Evolutionary conservation across 495 filamentous ascomycete species (phyloP), one percentile per base, ranked within the genome.

Genomic region (Talaromyces wortmannii): DNA sequence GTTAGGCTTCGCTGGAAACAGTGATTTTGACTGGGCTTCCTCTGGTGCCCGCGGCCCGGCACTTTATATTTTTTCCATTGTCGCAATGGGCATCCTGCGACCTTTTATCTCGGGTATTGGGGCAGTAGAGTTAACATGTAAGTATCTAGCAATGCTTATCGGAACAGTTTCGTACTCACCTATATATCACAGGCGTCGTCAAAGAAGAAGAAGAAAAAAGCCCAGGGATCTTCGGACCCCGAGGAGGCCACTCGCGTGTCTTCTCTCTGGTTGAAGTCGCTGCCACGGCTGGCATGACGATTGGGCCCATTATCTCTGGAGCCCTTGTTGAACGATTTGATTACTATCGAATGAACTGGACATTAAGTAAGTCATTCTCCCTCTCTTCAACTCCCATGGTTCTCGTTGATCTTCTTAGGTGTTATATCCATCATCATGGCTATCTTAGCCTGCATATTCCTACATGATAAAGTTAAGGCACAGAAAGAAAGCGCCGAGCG

Each of bases 251-350:
- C 42, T 70, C 64, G 11, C 55, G 62, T 11, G 69, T 65, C 5
- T 60, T 67, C 16, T 61, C 62, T 8, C 44, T 73, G 6, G 55
- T 60, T 42, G 63, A 57, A 32, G 58, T 71, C 32, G 65, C 68
- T 18, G 67, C 61, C 57, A 67, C 64, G 0, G 31, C 53, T 18
- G 70, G 68, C 6, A 60, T 56, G 31, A 61, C 72, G 5, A 30
- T 67, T 15, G 65, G 69, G n/a, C 69, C 69, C 4, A 55, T 74
- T 29, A 6, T 68, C 7, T 63, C 69, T 5, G 66, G 71, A 1
- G 55, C 50, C 52, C 42, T 71, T 11, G 55, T 57, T n/a, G 63
- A 70, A 52, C 12, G 31, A 48, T 44, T 66, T 15, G 69, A 68
- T 5, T 72, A 67, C 40, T 64, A 62, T 30, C 51, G 58, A 7